Percentiles rank a stretch among this genome's conserved stretches.
Evolutionary conservation across 73 alveolate genomes (phyloP).

Genomic region (Urostyla sp.): DNA sequence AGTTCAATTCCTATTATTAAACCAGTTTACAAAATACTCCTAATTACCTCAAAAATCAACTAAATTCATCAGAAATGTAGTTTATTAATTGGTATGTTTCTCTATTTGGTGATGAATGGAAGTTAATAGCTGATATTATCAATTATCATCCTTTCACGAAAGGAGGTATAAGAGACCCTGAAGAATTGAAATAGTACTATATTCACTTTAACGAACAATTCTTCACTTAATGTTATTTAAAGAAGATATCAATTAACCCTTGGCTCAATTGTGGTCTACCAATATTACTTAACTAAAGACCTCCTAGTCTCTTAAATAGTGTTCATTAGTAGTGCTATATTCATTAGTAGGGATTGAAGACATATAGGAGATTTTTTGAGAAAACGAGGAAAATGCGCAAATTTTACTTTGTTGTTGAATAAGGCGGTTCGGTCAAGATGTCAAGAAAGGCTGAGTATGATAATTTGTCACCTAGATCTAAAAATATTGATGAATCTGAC

Average conservation of each 20-base stretch:
- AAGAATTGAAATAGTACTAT: constrained; percentile 13
- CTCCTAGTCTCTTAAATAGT: constrained; percentile 35
- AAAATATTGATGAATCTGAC: too few relatives aligned
- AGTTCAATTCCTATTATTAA: too few relatives aligned
- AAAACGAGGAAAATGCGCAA: not conserved
- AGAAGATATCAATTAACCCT: constrained; percentile 31
- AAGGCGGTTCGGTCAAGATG: not conserved
- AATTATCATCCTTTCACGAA: constrained; percentile 49
- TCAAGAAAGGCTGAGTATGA: too few relatives aligned
- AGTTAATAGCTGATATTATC: constrained; percentile 21
- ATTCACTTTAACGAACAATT: not conserved
- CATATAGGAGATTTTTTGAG: not conserved
- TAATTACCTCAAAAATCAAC: too few relatives aligned
- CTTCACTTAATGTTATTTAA: not conserved
- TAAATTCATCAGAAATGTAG: too few relatives aligned
- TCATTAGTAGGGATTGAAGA: constrained; percentile 3
- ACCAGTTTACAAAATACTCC: too few relatives aligned
- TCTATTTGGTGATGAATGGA: constrained; percentile 55
- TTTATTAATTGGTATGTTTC: constrained; percentile 54
- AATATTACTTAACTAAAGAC: constrained; percentile 24
- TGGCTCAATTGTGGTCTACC: constrained; percentile 46
- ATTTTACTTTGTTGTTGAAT: not conserved
- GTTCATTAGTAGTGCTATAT: constrained; percentile 13
- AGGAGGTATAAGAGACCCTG: constrained; percentile 37
- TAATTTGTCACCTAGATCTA: too few relatives aligned